phyloP scores from a whole-genome alignment of 2,329 filamentous ascomycete species.

The Aspergillus glaucus region DNA sequence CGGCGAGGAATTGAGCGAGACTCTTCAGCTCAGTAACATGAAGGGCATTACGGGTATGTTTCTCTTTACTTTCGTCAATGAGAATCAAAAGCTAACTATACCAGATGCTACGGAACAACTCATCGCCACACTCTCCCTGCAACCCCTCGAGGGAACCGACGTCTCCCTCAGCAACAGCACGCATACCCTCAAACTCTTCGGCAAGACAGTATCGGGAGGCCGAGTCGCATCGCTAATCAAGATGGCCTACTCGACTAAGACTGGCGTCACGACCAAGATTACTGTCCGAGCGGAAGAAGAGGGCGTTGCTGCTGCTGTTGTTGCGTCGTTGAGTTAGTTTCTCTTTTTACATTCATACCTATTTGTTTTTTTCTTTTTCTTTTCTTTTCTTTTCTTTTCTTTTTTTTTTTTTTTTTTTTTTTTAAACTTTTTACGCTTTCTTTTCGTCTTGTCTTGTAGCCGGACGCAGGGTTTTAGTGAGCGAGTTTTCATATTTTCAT shows the following conservation, averaged over 20 bases:
- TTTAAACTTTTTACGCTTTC: background rate
- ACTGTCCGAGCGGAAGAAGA: constrained; percentile 88
- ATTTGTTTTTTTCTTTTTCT: constrained; percentile 13
- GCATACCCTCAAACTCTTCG: constrained; percentile 90
- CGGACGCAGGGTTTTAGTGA: constrained; percentile 4
- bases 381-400: constrained; percentile 10
- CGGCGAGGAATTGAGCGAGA: constrained; percentile 86
- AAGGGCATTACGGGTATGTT: constrained; percentile 85
- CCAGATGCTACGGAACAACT: constrained; percentile 89
- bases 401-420: constrained; percentile 9
- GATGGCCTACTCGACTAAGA: constrained; percentile 91
- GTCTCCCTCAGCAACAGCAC: constrained; percentile 81
- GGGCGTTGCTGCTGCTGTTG: constrained; percentile 74
- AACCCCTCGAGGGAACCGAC: constrained; percentile 90
- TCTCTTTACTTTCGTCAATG: constrained; percentile 1
- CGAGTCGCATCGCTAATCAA: constrained; percentile 79
- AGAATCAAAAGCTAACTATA: constrained; percentile 19
- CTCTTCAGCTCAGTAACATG: constrained; percentile 75
- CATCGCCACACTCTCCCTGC: constrained; percentile 76
- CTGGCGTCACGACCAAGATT: constrained; percentile 93
- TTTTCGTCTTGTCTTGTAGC: too few relatives aligned
- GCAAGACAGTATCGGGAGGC: constrained; percentile 88
- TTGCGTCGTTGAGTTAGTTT: constrained; percentile 72
- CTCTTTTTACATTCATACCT: constrained; percentile 13
- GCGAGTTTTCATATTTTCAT: constrained; percentile 7